A percentile compares a stretch with the other conserved stretches of the same genome.
Conservation (phyloP, 2,329 filamentous ascomycete genomes). For the Talaromyces albobiverticillius region DNA sequence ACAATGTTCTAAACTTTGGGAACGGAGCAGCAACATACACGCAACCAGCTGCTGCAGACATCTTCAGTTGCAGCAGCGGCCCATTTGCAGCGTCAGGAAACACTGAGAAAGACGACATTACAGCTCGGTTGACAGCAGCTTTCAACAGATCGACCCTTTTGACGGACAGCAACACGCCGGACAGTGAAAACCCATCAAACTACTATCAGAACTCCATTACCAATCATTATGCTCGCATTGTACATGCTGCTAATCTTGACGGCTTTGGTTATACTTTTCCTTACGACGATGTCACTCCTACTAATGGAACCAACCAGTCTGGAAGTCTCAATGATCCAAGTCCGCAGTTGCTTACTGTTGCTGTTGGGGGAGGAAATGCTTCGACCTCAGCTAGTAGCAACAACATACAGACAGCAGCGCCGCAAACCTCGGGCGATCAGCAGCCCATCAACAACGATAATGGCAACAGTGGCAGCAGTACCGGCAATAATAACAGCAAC, state of each 20-base stretch:
- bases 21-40: constrained; percentile 50
- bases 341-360: constrained; percentile 56
- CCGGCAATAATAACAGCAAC: not conserved
- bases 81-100: constrained; percentile 52
- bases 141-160: constrained; percentile 72
- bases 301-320: constrained; percentile 57
- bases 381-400: constrained; percentile 13
- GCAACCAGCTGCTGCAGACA: constrained; percentile 59
- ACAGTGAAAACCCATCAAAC: constrained; percentile 45
- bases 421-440: not conserved
- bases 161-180: constrained; percentile 49
- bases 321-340: constrained; percentile 59
- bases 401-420: not conserved
- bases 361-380: constrained; percentile 48
- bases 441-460: not conserved
- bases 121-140: constrained; percentile 70
- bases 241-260: constrained; percentile 60
- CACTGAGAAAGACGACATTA: constrained; percentile 58
- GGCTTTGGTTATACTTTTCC: constrained; percentile 67
- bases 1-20: constrained; percentile 42
- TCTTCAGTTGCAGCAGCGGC: constrained; percentile 64
- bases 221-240: constrained; percentile 66
- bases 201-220: constrained; percentile 58
- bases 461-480: not conserved
- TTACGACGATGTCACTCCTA: constrained; percentile 65